phyloP scores from a whole-genome alignment of 2,329 filamentous ascomycete species.

The Talaromyces sp. region DNA sequence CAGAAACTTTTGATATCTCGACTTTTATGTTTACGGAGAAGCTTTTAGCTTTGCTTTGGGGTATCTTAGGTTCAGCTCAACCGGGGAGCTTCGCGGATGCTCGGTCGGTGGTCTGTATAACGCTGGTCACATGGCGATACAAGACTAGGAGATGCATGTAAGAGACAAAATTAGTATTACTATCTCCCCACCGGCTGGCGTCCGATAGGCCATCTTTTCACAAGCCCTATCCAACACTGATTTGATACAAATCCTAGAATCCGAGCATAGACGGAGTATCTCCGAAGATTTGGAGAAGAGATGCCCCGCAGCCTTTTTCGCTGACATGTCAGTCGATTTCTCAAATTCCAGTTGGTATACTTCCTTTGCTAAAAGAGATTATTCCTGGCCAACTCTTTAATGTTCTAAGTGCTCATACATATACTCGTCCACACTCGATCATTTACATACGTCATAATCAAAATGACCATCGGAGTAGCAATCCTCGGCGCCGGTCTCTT shows the following conservation, averaged over 20 bases:
- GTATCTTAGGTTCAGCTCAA: not conserved
- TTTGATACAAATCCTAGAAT: not conserved
- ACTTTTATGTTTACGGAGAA: not conserved
- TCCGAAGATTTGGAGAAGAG: not conserved
- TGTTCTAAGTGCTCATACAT: not conserved
- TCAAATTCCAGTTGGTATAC: not conserved
- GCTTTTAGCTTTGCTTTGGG: not conserved
- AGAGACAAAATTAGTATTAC: not conserved
- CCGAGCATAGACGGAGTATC: not conserved
- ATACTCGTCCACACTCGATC: not conserved
- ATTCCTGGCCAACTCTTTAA: not conserved
- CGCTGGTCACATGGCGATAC: not conserved
- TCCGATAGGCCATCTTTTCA: not conserved
- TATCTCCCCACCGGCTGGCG: not conserved
- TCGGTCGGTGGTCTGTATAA: not conserved
- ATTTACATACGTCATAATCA: not conserved
- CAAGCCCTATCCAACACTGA: not conserved
- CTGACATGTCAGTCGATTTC: not conserved
- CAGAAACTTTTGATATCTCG: not conserved
- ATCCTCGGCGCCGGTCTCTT: constrained; percentile 12
- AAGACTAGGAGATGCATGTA: not conserved
- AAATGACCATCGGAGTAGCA: constrained; percentile 13
- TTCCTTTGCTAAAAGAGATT: not conserved
- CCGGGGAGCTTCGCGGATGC: not conserved
- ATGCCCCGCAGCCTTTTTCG: not conserved